phyloP scores from a whole-genome alignment of 1,139 yeast species.

The Suzukiozyma palmioleophila region DNA sequence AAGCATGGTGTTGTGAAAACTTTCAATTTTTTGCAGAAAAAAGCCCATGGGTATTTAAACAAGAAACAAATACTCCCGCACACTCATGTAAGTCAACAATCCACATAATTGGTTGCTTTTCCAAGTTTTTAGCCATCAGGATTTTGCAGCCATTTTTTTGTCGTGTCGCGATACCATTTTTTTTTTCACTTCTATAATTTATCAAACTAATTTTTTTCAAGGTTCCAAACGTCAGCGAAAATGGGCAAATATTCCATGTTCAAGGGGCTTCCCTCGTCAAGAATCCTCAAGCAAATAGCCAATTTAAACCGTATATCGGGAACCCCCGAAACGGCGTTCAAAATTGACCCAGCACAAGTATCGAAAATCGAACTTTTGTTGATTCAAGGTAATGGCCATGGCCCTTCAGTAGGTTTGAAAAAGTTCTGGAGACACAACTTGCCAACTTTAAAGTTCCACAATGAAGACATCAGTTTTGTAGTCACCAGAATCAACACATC shows the following conservation, averaged over 20 bases:
- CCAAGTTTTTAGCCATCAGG: no score
- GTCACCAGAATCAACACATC: conserved; percentile 52
- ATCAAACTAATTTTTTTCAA: no score
- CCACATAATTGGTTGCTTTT: no score
- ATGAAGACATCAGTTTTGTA: conserved; percentile 61
- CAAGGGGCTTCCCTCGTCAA: conserved; percentile 10
- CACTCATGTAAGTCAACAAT: no score
- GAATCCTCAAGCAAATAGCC: conserved; percentile 29
- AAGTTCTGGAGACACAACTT: conserved; percentile 68
- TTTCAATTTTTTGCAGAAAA: no score
- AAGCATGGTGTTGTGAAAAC: no score
- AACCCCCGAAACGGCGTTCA: conserved; percentile 29
- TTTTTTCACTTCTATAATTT: no score
- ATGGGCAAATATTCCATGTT: conserved; percentile 4
- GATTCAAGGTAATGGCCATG: conserved; percentile 23
- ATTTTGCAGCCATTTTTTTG: no score
- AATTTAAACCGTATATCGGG: conserved; percentile 41
- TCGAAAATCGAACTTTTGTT: conserved; percentile 28
- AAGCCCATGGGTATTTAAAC: no score
- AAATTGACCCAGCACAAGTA: conserved; percentile 22
- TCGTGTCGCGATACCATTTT: no score
- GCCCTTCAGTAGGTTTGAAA: conserved; percentile 35
- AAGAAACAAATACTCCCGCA: no score
- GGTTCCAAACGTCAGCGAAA: background rate
- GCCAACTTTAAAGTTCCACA: conserved; percentile 79